Conservation (phyloP, 2,329 filamentous ascomycete genomes). For the Fusarium sp. region DNA sequence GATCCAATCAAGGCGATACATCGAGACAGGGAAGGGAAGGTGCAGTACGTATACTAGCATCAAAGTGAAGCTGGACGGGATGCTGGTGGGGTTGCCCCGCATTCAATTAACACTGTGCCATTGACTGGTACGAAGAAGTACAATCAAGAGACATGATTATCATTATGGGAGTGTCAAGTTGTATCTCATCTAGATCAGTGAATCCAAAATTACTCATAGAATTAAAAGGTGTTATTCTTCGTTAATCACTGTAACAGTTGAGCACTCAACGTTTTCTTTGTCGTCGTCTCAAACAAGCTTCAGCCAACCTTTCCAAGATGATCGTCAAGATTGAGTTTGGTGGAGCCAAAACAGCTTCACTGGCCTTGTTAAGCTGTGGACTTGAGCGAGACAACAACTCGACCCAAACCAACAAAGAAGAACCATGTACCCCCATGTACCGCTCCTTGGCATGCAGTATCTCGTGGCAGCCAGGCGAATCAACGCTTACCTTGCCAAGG, state of each 20-base stretch:
- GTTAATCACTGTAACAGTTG: neutral
- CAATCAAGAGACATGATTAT: neutral
- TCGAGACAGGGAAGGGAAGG: constrained; percentile 3
- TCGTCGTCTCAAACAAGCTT: neutral
- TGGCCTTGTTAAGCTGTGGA: constrained; percentile 3
- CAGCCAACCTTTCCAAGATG: constrained; percentile 12
- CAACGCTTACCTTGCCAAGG: constrained; percentile 25
- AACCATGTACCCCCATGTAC: constrained; percentile 30
- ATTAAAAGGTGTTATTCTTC: neutral
- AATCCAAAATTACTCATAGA: neutral
- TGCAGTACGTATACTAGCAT: neutral
- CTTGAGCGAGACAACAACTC: constrained; percentile 18
- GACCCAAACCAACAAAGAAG: neutral
- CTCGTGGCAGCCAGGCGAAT: constrained; percentile 34
- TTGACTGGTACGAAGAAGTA: constrained; percentile 9
- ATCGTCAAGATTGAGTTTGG: constrained; percentile 49
- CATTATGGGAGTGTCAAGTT: neutral
- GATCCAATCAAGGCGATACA: constrained; percentile 5
- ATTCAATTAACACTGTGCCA: constrained; percentile 28
- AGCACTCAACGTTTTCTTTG: neutral
- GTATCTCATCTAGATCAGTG: neutral
- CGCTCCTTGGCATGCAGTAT: constrained; percentile 27
- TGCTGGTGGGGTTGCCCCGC: constrained; percentile 18
- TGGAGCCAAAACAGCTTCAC: constrained; percentile 30
- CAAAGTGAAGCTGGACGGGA: constrained; percentile 28